Percentiles rank a stretch among this genome's conserved stretches.
phyloP scores from a whole-genome alignment of 805 yeast species.

The Candida argentea region DNA sequence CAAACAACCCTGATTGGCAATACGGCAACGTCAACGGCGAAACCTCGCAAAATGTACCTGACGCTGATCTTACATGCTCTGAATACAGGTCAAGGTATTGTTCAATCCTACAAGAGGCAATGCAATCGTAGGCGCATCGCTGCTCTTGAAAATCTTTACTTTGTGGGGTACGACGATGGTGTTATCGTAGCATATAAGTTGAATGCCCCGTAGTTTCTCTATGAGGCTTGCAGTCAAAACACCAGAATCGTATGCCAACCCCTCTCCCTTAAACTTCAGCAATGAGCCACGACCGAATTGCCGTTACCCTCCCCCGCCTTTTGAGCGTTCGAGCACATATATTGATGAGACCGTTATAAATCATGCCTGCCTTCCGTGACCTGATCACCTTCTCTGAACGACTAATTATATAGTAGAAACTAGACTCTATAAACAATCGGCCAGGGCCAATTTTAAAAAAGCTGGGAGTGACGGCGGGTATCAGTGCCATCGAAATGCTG shows the following conservation, averaged over 20 bases:
- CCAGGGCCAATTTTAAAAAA: too few species aligned
- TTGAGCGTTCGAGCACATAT: conserved; percentile 13
- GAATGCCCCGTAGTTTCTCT: too few species aligned
- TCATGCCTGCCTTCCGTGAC: too few species aligned
- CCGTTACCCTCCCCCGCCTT: conserved; percentile 6
- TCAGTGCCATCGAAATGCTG: too few species aligned
- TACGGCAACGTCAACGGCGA: conserved; percentile 2
- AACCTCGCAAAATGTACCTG: conserved; percentile 2
- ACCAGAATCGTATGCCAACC: not conserved
- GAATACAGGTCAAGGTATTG: not conserved
- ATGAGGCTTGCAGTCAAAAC: too few species aligned
- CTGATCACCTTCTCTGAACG: too few species aligned
- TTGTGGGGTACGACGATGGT: conserved; percentile 49
- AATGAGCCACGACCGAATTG: not conserved
- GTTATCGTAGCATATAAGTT: conserved; percentile 32
- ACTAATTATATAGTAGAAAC: too few species aligned
- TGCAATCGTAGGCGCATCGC: conserved; percentile 7
- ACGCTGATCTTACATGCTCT: conserved; percentile 2
- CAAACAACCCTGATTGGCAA: not conserved
- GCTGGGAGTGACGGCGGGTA: too few species aligned
- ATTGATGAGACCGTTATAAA: too few species aligned
- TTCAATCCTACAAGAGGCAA: conserved; percentile 5
- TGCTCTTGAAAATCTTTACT: conserved; percentile 16
- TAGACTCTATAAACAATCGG: too few species aligned
- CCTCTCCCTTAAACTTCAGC: not conserved